Base-by-base conservation (phyloP, 345 rosid genomes). In the Murraya paniculata region DNA sequence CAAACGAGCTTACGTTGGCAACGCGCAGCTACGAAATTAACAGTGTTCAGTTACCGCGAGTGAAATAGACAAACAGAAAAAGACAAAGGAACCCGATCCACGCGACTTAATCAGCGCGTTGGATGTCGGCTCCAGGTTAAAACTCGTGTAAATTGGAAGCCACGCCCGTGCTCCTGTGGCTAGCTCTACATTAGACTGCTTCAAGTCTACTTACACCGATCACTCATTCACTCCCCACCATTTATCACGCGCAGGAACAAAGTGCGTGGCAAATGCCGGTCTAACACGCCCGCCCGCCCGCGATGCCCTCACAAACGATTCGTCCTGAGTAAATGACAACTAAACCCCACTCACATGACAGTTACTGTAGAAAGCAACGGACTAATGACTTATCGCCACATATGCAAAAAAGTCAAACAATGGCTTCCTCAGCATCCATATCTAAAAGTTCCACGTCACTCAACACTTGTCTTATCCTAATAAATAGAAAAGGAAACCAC, bases 311-410 rank as follows among this genome's bases (percentile, higher is more conserved):
- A 3, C 4, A 0, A 41, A 2, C 48, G 18, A 13, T 45, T 76
- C 19, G 80, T 61, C 75, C 64, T 7, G 19, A 18, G 77, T 57
- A 77, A 73, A 78, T 64, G 45, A 13, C 73, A 71, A 72, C 74
- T 22, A 50, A 81, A 31, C 24, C 24, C 57, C 4, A 31, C 45
- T 71, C 84, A 84, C 90, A 60, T 74, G 84, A 65, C 81, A 55
- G 84, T 78, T 78, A 75, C 69, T 33, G 64, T 50, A 8, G 35
- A 31, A n/a, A 31, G 25, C 55, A 62, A 64, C 59, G 39, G 5
- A 9, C 84, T 55, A 79, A 75, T 62, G 64, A 59, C 5, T 19
- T 31, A 48, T 18, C 19, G 62, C 82, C 87, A 82, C 79, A 65
- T 74, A 56, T 27, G 24, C 76, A 77, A 50, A 65, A n/a, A 33